phyloP scores from a whole-genome alignment of 176 grass and related monocot species.

The Oryza longistaminata region DNA sequence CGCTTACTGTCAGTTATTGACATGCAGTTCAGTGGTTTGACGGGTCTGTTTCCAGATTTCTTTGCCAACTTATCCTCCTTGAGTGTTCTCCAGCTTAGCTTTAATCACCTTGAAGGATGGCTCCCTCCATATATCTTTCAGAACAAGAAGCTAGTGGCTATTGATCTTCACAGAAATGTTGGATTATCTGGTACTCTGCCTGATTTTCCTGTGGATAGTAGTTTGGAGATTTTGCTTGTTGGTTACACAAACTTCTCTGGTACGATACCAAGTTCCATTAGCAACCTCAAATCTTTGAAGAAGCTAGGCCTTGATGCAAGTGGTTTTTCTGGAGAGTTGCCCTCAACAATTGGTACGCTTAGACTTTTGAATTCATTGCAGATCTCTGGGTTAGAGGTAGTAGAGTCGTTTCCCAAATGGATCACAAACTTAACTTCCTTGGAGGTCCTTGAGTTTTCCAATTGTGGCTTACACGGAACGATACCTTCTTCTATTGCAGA shows the following conservation, averaged over 20 bases:
- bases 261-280: slow-evolving; percentile 11
- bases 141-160: slow-evolving; percentile 15
- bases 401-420: background rate
- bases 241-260: slow-evolving; percentile 38
- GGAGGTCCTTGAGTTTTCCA: background rate
- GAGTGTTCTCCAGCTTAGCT: slow-evolving; percentile 28
- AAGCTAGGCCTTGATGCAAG: background rate
- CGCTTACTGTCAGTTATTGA: slow-evolving; percentile 16
- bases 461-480: slow-evolving; percentile 40
- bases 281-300: slow-evolving; percentile 31
- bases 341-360: background rate
- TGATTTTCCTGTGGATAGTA: slow-evolving; percentile 23
- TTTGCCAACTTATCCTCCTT: slow-evolving; percentile 25
- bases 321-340: background rate
- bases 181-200: slow-evolving; percentile 32
- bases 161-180: slow-evolving; percentile 38
- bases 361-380: slow-evolving; percentile 7
- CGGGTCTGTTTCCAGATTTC: slow-evolving; percentile 38
- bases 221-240: slow-evolving; percentile 34
- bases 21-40: slow-evolving; percentile 30
- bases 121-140: slow-evolving; percentile 29
- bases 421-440: slow-evolving; percentile 11
- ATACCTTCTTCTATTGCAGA: background rate
- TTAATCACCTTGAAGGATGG: slow-evolving; percentile 29
- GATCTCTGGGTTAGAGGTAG: background rate